Evolutionary conservation across 2,329 filamentous ascomycete genomes (phyloP).

Genomic region (Cladosporium sp.): DNA sequence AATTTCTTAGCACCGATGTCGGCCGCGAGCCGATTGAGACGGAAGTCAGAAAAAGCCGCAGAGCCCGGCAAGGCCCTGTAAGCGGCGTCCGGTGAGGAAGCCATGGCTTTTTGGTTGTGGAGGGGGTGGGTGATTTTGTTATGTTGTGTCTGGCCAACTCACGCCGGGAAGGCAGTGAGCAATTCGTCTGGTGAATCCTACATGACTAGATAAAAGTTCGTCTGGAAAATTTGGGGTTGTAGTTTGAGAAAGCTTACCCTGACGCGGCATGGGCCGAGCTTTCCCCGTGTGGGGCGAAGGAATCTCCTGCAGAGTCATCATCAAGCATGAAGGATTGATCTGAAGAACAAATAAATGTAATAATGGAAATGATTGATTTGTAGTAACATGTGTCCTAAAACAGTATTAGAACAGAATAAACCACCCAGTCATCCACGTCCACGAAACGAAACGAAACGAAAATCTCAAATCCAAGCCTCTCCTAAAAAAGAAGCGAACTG

Average conservation of each 20-base stretch:
- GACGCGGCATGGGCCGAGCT: neutral
- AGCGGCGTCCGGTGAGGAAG: slow-evolving; percentile 15
- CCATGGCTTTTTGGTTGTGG: slow-evolving; percentile 12
- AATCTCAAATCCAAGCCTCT: too few species aligned
- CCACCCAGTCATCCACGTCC: too few species aligned
- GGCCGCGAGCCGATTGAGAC: slow-evolving; percentile 41
- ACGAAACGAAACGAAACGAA: too few species aligned
- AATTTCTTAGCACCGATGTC: slow-evolving; percentile 44
- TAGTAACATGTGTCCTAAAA: too few species aligned
- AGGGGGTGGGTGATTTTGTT: neutral
- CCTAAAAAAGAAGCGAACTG: too few species aligned
- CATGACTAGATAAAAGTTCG: slow-evolving; percentile 10
- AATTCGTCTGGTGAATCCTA: slow-evolving; percentile 11
- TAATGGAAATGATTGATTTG: too few species aligned
- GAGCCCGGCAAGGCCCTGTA: slow-evolving; percentile 48
- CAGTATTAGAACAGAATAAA: too few species aligned
- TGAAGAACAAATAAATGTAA: too few species aligned
- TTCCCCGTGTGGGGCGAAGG: neutral
- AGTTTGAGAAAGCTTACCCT: neutral
- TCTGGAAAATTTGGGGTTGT: too few species aligned
- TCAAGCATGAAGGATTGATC: too few species aligned
- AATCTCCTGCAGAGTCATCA: too few species aligned
- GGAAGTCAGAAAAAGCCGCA: slow-evolving; percentile 52
- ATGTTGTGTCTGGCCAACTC: slow-evolving; percentile 4
- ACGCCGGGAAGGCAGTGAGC: slow-evolving; percentile 11